phyloP scores from a whole-genome alignment of 306 rosid species.

The Vachellia pachyceras region DNA sequence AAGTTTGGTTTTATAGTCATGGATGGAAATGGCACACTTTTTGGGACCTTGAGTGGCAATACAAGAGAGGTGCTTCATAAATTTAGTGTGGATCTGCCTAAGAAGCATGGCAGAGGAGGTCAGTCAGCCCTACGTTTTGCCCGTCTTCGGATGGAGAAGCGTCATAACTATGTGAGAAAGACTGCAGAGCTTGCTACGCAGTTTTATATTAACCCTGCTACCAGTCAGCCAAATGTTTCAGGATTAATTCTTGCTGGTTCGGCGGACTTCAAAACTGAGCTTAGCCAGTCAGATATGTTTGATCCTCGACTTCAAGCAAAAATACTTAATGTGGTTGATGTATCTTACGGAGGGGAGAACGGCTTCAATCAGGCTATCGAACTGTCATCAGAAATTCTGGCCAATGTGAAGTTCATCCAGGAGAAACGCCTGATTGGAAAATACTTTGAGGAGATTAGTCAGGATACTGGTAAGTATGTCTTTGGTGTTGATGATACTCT shows the following conservation, averaged over 20 bases:
- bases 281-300: conserved; percentile 34
- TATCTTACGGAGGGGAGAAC: conserved; percentile 24
- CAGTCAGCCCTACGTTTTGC: conserved; percentile 75
- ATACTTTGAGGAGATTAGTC: conserved; percentile 93
- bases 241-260: conserved; percentile 33
- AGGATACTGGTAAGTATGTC: conserved; percentile 94
- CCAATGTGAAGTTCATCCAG: conserved; percentile 91
- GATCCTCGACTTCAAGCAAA: conserved; percentile 27
- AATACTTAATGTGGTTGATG: conserved; percentile 30
- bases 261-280: conserved; percentile 31
- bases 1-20: conserved; percentile 70
- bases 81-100: conserved; percentile 69
- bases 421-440: conserved; percentile 88
- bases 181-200: conserved; percentile 77
- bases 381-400: conserved; percentile 53
- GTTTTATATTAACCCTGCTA: conserved; percentile 19
- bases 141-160: conserved; percentile 76
- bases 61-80: conserved; percentile 71
- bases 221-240: conserved; percentile 31
- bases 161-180: conserved; percentile 62
- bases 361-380: conserved; percentile 26
- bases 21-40: conserved; percentile 74
- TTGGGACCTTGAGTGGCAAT: conserved; percentile 72
- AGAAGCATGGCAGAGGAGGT: conserved; percentile 79
- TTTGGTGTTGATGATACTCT: conserved; percentile 91